Evolutionary conservation across 345 rosid genomes (phyloP).

Genomic region (Abelmoschus esculentus): DNA sequence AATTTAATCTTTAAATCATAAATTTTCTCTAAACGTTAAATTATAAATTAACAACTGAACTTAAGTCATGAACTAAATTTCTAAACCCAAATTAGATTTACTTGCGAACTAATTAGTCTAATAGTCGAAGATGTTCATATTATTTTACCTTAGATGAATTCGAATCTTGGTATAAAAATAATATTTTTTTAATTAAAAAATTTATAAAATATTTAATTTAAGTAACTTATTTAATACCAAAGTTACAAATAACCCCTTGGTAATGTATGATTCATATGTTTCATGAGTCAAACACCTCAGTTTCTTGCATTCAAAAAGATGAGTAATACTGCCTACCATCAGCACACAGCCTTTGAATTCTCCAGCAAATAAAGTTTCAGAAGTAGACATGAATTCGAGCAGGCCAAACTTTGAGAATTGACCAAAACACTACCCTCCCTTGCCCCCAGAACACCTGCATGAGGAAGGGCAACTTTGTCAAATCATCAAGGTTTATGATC

Average conservation of each 20-base stretch:
- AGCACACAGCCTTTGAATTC: conserved; percentile 20
- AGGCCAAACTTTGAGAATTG: background rate
- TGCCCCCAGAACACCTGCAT: background rate
- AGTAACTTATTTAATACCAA: background rate
- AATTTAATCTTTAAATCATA: too few relatives aligned
- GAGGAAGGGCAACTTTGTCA: background rate
- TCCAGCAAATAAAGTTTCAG: background rate
- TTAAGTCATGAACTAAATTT: too few relatives aligned
- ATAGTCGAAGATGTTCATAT: too few relatives aligned
- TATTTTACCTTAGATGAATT: too few relatives aligned
- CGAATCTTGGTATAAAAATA: too few relatives aligned
- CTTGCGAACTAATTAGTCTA: too few relatives aligned
- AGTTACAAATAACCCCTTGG: background rate
- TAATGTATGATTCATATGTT: conserved; percentile 14
- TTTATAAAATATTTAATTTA: too few relatives aligned
- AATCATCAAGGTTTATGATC: background rate
- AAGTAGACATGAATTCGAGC: conserved; percentile 12
- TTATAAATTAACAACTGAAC: too few relatives aligned
- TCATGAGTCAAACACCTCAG: conserved; percentile 13
- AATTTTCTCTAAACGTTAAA: too few relatives aligned
- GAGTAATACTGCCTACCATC: background rate
- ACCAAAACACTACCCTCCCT: background rate
- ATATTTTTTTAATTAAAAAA: too few relatives aligned
- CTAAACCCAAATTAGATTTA: too few relatives aligned
- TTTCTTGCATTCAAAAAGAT: conserved; percentile 15